Base-by-base conservation (phyloP, 2,329 filamentous ascomycete genomes). In the Trichophyton rubrum region DNA sequence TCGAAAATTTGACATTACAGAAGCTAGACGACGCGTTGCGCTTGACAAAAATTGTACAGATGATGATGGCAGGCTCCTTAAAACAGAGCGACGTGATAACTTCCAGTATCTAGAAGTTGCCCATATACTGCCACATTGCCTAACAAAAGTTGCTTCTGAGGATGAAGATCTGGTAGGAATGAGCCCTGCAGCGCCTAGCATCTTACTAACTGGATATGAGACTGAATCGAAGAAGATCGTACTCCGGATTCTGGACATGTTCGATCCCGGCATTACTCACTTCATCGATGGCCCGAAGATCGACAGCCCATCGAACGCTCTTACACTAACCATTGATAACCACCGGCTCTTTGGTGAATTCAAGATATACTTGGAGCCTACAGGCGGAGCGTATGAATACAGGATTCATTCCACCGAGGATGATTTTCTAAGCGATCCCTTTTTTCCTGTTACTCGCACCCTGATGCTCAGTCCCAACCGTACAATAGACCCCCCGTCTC, bases 171-270 rank as follows among this genome's bases (percentile, higher is more conserved):
- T 67, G 49, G 64, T 66, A 62, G 4, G 61, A 62, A 62, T 62
- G 53, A 60, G 11, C 43, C 60, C 43, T 2, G 17, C 20, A 22
- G 11, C 4, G 15, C 22, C 43, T 47, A 47, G 24, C 7, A 27
- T 56, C 35, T 60, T 38, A 47, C 60, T 62, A 47, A 62, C 53
- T 47, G 9, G 47, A 24, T 47, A 56, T 22, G 58, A 68, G 67
- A 60, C 60, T 20, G 62, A 33, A n/a, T 64, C 81, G 15, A 70
- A 70, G 62, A 62, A 70, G 66, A 66, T 68, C 0, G 71, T 72
- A 17, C 65, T 77, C 11, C 62, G 64, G 24, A 69, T 76, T 56
- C 68, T 76, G 2, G 73, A 76, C 40, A 76, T 77, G 71, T 74
- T 77, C 61, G 73, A 77, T 62, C 62, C 47, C 40, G 71, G 70